Conservation (phyloP, 495 filamentous ascomycete species). For the Aspergillus steynii region DNA sequence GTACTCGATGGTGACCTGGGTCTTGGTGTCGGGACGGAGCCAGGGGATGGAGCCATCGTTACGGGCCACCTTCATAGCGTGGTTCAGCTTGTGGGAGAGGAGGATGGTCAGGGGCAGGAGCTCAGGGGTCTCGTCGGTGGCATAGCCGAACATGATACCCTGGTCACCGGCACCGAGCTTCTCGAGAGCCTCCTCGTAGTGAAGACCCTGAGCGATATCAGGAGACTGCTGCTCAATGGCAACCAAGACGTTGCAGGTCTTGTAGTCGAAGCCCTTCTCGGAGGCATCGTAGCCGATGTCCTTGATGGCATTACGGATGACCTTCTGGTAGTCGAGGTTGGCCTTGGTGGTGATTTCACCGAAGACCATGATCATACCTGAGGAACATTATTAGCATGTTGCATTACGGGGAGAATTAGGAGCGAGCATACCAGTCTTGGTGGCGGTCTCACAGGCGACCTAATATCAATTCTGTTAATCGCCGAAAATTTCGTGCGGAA, state of each 20-base stretch:
- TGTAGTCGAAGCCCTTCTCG: conserved; percentile 99
- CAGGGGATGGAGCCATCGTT: conserved; percentile 85
- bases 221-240: conserved; percentile 99
- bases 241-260: conserved; percentile 97
- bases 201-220: conserved; percentile 97
- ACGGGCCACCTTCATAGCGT: conserved; percentile 84
- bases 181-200: conserved; percentile 95
- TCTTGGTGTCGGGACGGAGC: conserved; percentile 98
- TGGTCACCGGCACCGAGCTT: conserved; percentile 98
- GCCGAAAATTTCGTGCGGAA: conserved; percentile 9
- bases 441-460: conserved; percentile 96
- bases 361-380: conserved; percentile 97
- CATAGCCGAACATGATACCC: conserved; percentile 99
- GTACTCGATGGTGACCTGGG: conserved; percentile 98
- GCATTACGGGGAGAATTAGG: conserved; percentile 9
- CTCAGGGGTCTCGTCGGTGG: conserved; percentile 98
- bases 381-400: conserved; percentile 4
- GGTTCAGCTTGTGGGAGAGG: conserved; percentile 93
- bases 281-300: conserved; percentile 98
- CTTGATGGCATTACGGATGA: conserved; percentile 93
- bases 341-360: conserved; percentile 99
- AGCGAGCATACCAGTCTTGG: conserved; percentile 77
- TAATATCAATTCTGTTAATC: conserved; percentile 17
- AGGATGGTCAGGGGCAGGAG: conserved; percentile 90
- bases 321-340: conserved; percentile 93